A percentile compares a stretch with the other conserved stretches of the same genome.
These are phyloP conservation scores for Aspergillus hiratsukae DNA, from an alignment of 2,329 filamentous ascomycete species.

Conservation along the genomic window DNA sequence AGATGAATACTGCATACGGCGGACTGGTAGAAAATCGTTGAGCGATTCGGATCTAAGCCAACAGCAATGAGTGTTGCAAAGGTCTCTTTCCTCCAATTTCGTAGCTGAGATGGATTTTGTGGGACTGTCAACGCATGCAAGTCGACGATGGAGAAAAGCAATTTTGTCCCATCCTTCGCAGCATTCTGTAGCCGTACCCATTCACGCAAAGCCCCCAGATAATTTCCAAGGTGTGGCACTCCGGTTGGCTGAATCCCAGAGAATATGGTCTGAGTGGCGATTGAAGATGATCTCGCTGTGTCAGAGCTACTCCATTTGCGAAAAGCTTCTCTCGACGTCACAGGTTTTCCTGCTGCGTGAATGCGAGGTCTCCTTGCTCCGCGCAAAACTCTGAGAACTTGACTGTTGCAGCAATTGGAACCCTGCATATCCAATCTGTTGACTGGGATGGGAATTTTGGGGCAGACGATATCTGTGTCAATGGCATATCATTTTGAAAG, in stretches of 20 bases:
- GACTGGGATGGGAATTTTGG: no score
- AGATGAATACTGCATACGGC: conserved; percentile 48
- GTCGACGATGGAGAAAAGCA: conserved; percentile 87
- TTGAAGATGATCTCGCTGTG: conserved; percentile 3
- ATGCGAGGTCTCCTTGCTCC: neutral
- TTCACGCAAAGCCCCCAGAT: conserved; percentile 79
- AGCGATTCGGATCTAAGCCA: conserved; percentile 73
- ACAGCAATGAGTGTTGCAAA: conserved; percentile 78
- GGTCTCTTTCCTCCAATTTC: conserved; percentile 64
- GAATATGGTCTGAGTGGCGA: conserved; percentile 59
- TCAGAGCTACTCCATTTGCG: conserved; percentile 11
- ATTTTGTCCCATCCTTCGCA: conserved; percentile 51
- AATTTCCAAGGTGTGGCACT: conserved; percentile 91
- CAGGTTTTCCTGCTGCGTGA: neutral
- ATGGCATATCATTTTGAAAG: no score
- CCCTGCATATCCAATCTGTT: neutral
- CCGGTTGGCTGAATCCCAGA: conserved; percentile 97
- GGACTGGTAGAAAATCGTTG: conserved; percentile 78
- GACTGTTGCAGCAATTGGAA: neutral
- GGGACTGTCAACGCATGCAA: conserved; percentile 85
- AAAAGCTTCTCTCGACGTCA: neutral
- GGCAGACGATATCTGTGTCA: no score
- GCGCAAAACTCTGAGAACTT: neutral
- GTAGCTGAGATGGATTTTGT: conserved; percentile 60
- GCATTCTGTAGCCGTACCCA: conserved; percentile 78